Percentiles rank a stretch among this genome's conserved stretches.
These are phyloP conservation scores for Cryptosporidium baileyi DNA, from an alignment of 169 alveolate species.

Conservation along the genomic window DNA sequence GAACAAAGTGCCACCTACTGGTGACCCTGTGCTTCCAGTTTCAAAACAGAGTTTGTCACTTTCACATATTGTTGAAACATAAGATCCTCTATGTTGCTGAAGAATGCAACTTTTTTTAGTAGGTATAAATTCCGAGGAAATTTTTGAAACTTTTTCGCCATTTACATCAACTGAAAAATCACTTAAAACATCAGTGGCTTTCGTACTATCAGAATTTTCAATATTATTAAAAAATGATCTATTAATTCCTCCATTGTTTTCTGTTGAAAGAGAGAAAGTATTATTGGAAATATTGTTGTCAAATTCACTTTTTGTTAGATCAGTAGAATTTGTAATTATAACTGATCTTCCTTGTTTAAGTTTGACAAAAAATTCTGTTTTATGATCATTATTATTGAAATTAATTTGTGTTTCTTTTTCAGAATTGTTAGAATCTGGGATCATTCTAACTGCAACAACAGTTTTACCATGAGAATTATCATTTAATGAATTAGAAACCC, in stretches of 20 bases:
- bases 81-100: slow-evolving; percentile 58
- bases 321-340: slow-evolving; percentile 15
- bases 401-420: not conserved
- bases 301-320: not conserved
- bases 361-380: not conserved
- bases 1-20: slow-evolving; percentile 15
- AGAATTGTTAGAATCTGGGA: not conserved
- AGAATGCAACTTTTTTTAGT: slow-evolving; percentile 8
- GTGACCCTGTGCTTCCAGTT: slow-evolving; percentile 29
- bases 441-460: slow-evolving; percentile 9
- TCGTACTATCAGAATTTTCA: not conserved
- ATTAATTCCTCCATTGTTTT: slow-evolving; percentile 19
- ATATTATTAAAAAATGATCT: slow-evolving; percentile 9
- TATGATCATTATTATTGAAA: slow-evolving; percentile 14
- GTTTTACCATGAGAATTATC: slow-evolving; percentile 7
- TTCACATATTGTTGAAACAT: slow-evolving; percentile 18
- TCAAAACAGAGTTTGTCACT: slow-evolving; percentile 30
- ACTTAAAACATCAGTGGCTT: not conserved
- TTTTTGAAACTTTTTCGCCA: not conserved
- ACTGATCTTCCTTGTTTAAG: not conserved
- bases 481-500: not conserved
- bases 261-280: not conserved
- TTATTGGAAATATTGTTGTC: not conserved
- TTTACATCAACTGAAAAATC: not conserved
- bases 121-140: slow-evolving; percentile 37